Base-by-base conservation (phyloP, 2,329 filamentous ascomycete genomes). In the Stenocarpella maydis region DNA sequence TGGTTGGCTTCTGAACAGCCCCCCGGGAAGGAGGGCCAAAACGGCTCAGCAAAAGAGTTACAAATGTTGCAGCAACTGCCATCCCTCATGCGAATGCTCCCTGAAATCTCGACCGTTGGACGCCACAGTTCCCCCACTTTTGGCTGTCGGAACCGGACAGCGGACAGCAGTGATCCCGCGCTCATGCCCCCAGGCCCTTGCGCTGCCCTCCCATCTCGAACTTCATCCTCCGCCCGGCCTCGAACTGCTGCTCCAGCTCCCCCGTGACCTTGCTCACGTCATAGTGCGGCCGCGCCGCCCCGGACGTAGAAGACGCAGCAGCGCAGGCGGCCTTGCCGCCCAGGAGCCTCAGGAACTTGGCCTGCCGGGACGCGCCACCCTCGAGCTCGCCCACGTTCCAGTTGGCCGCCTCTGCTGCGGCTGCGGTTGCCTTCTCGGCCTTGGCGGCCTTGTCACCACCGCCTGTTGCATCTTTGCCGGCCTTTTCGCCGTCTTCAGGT, bases 221-320 rank as follows among this genome's bases (percentile, higher is more conserved):
- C 79, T 89, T 89, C 80, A 85, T 83, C 74, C 82, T 83, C 77
- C 89, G 87, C 34, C 87, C 87, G 12, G 79, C 78, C 71, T 88
- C 83, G 71, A 86, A 90, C 74, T 90, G 87, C 70, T 82, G 82
- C 77, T 88, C 85, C 26, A 90, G 82, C 53, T 88, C 86, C 34
- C 81, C 80, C 72, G 87, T 83, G 37, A 84, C 82, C 72, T 81
- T 80, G 68, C 70, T 73, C 49, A 79, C 75, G 74, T 79, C 45
- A 76, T 81, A 71, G 74, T 74, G 78, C 74, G 74, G 71, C 72
- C 73, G 78, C 65, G 72, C 31, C 24, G 65, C 60, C 28, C 68
- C 71, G 1, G 54, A 45, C 15, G 43, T 19, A 45, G 69, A 24
- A 14, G 72, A 70, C 2, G 73, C 66, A 37, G 75, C 43, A 24